A percentile compares a stretch with the other conserved stretches of the same genome.
Conservation (phyloP, 371 early-diverging fungal species). For the Rhizopus delemar region DNA sequence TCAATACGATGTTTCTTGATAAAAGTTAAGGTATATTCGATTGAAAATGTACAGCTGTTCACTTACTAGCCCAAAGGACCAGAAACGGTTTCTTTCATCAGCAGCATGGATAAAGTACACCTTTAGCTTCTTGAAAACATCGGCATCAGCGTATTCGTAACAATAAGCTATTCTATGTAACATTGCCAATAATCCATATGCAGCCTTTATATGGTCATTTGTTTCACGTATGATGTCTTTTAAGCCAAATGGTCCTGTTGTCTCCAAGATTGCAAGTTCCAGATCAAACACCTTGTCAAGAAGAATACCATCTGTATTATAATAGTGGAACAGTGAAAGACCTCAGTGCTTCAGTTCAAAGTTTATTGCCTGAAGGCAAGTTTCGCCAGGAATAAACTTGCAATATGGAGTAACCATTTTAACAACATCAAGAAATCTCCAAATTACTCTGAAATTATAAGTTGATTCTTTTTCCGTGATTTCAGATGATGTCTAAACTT, state of each 20-base stretch:
- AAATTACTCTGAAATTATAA: slow-evolving; percentile 11
- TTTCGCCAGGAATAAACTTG: slow-evolving; percentile 25
- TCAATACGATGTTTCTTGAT: too few relatives aligned
- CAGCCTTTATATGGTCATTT: slow-evolving; percentile 20
- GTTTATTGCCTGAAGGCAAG: slow-evolving; percentile 20
- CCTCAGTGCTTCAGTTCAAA: slow-evolving; percentile 17
- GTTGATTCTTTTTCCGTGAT: slow-evolving; percentile 11
- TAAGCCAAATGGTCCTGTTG: slow-evolving; percentile 23
- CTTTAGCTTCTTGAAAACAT: slow-evolving; percentile 15
- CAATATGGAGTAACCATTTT: slow-evolving; percentile 14
- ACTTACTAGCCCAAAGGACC: slow-evolving; percentile 22
- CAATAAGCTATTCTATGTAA: slow-evolving; percentile 11
- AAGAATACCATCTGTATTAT: slow-evolving; percentile 24
- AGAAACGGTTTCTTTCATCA: slow-evolving; percentile 19
- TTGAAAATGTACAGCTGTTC: slow-evolving; percentile 15
- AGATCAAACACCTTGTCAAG: slow-evolving; percentile 6
- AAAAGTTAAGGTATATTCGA: too few relatives aligned
- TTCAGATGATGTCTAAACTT: slow-evolving; percentile 12
- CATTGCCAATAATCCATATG: slow-evolving; percentile 20
- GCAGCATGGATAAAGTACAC: slow-evolving; percentile 24
- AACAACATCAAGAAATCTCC: slow-evolving; percentile 9
- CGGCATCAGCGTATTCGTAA: slow-evolving; percentile 17
- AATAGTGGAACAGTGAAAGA: slow-evolving; percentile 7
- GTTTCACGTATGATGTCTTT: slow-evolving; percentile 15
- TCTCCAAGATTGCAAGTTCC: slow-evolving; percentile 14